phyloP scores from a whole-genome alignment of 176 grass and related monocot species.

The Ampelocalamus luodianensis region DNA sequence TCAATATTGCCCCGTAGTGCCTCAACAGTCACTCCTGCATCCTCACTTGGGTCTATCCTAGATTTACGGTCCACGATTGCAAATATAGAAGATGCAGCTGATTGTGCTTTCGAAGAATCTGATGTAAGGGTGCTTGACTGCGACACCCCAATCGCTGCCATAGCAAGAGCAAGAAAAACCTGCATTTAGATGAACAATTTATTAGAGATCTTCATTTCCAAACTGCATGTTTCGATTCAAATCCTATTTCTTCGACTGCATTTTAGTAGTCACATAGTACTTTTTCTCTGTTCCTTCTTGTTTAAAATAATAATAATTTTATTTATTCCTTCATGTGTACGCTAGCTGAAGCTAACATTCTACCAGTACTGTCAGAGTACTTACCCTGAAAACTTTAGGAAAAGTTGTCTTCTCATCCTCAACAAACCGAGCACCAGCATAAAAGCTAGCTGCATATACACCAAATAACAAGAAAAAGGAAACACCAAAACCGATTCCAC shows the following conservation, averaged over 20 bases:
- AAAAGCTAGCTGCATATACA: slow-evolving; percentile 94
- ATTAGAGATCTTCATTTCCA: slow-evolving; percentile 16
- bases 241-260: slow-evolving; percentile 26
- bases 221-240: slow-evolving; percentile 1
- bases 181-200: slow-evolving; percentile 34
- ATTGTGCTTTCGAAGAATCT: slow-evolving; percentile 89
- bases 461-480: slow-evolving; percentile 95
- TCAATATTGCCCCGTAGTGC: slow-evolving; percentile 74
- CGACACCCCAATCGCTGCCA: slow-evolving; percentile 94
- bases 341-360: neutral
- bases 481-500: slow-evolving; percentile 82
- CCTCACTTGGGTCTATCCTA: slow-evolving; percentile 88
- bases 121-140: slow-evolving; percentile 94
- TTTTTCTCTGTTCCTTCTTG: neutral
- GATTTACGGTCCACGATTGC: slow-evolving; percentile 87
- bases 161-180: slow-evolving; percentile 96
- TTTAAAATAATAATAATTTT: neutral
- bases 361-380: neutral
- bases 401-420: slow-evolving; percentile 82
- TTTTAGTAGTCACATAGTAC: neutral
- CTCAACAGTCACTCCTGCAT: slow-evolving; percentile 65
- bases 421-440: slow-evolving; percentile 89
- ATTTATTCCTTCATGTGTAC: slow-evolving; percentile 1
- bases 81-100: slow-evolving; percentile 87
- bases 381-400: slow-evolving; percentile 91